Conservation (phyloP, 805 yeast species). For the Yamadazyma insecticola region DNA sequence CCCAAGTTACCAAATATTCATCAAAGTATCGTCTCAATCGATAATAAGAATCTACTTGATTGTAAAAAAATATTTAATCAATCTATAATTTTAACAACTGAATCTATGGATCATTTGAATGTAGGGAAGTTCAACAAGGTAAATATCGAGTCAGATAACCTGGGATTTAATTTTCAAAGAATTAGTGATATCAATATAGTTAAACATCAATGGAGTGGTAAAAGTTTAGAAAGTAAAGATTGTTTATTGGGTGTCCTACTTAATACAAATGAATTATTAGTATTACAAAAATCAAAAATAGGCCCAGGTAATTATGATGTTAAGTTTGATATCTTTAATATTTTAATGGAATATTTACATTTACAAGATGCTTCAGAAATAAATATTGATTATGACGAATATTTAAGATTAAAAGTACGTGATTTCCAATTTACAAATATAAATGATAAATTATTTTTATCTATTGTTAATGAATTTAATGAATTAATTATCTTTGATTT, state of each 20-base stretch:
- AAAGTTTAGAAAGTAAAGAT: conserved; percentile 18
- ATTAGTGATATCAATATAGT: conserved; percentile 30
- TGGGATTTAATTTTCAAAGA: conserved; percentile 24
- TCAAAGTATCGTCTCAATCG: conserved; percentile 16
- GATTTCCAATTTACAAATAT: conserved; percentile 21
- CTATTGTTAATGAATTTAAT: conserved; percentile 1
- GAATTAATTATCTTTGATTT: not conserved
- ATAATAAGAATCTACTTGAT: conserved; percentile 10
- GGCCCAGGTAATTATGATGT: conserved; percentile 20
- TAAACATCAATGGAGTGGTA: conserved; percentile 31
- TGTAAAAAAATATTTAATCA: conserved; percentile 22
- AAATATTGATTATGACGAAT: conserved; percentile 16
- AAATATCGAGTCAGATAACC: conserved; percentile 21
- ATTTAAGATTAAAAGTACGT: conserved; percentile 18
- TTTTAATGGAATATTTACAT: conserved; percentile 16
- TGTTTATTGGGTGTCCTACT: conserved; percentile 29
- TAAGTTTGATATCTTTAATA: conserved; percentile 22
- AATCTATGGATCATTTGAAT: conserved; percentile 22
- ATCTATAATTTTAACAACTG: conserved; percentile 22
- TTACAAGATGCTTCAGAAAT: conserved; percentile 14
- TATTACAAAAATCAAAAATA: conserved; percentile 23
- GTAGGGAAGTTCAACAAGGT: conserved; percentile 24
- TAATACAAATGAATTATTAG: conserved; percentile 34
- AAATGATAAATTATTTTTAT: not conserved
- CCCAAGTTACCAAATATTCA: conserved; percentile 34